phyloP scores from a whole-genome alignment of 345 rosid species.

The Eucalyptus melliodora region DNA sequence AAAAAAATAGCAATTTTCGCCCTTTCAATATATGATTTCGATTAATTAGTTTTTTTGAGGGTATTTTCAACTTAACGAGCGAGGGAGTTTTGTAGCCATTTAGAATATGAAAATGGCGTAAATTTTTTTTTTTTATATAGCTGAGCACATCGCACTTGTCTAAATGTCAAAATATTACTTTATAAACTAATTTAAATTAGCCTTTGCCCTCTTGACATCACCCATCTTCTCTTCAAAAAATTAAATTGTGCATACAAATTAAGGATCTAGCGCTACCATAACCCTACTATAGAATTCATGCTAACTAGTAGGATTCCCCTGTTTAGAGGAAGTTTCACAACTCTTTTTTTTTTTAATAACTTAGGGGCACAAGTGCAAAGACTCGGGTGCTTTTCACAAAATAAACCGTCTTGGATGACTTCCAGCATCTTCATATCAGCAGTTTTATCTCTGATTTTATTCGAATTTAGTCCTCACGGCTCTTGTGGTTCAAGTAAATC shows the following conservation, averaged over 20 bases:
- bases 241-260: neutral
- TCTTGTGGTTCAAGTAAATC: neutral
- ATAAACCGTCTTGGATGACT: neutral
- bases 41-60: neutral
- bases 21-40: neutral
- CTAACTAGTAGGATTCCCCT: neutral
- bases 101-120: neutral
- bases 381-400: neutral
- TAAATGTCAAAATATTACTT: neutral
- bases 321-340: neutral
- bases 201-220: neutral
- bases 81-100: neutral
- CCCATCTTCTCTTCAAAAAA: neutral
- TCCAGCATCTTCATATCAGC: neutral
- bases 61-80: neutral
- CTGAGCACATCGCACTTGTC: neutral
- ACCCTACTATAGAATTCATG: neutral
- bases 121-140: neutral
- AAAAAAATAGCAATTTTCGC: accelerated
- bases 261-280: neutral
- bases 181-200: neutral
- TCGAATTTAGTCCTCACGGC: neutral
- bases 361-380: neutral
- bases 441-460: neutral
- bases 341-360: neutral